Evolutionary conservation across 305 asterid genomes (phyloP).

Genomic region (Salvia sclarea): DNA sequence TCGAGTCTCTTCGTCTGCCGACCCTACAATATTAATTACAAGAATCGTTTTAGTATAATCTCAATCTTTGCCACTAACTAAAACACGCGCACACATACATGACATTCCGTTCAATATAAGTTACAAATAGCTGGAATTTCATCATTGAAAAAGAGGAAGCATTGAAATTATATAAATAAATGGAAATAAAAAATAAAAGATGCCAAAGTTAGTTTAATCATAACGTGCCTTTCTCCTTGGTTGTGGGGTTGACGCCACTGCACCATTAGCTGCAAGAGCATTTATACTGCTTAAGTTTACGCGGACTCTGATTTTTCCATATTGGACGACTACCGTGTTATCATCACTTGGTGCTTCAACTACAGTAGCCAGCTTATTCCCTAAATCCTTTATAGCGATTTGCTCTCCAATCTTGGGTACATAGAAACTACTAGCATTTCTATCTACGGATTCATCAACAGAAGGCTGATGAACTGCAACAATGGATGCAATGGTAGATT

Average conservation of each 20-base stretch:
- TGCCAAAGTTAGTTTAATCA: neutral
- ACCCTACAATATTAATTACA: conserved; percentile 46
- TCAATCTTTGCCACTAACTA: neutral
- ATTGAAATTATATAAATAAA: neutral
- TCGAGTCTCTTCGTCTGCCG: conserved; percentile 49
- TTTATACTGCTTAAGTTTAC: conserved; percentile 46
- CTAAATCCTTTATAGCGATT: conserved; percentile 62
- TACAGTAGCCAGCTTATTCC: conserved; percentile 78
- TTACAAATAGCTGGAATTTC: neutral
- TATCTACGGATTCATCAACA: conserved; percentile 37
- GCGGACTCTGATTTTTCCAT: conserved; percentile 78
- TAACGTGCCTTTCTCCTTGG: conserved; percentile 51
- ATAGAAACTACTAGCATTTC: conserved; percentile 37
- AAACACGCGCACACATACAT: neutral
- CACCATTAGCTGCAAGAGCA: conserved; percentile 39
- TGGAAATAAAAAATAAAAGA: neutral
- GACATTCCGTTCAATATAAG: neutral
- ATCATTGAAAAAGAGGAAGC: neutral
- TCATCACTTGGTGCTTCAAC: conserved; percentile 79
- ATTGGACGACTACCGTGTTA: conserved; percentile 73
- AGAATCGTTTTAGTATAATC: neutral
- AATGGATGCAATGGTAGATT: conserved; percentile 64
- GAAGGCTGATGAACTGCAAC: conserved; percentile 60
- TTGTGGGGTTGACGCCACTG: conserved; percentile 39
- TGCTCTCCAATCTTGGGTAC: conserved; percentile 67